Evolutionary conservation across 371 early-diverging fungal genomes (phyloP).

Genomic region (Mortierella sp.): DNA sequence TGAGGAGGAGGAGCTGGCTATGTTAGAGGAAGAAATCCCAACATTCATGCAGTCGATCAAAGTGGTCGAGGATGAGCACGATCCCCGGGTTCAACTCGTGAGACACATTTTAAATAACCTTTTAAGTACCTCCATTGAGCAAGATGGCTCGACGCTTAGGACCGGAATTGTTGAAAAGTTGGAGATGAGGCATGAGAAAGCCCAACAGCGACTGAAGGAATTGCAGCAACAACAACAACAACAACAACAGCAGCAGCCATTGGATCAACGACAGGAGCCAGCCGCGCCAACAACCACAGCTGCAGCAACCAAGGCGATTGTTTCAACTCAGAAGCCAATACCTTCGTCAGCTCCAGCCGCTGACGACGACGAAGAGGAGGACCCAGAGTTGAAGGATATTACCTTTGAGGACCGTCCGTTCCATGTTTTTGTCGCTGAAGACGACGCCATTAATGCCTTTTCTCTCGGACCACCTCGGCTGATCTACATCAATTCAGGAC

Average conservation of each 20-base stretch:
- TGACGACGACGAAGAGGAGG: slow-evolving; percentile 24
- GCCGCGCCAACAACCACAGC: neutral
- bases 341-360: neutral
- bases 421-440: slow-evolving; percentile 46
- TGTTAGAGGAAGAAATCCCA: slow-evolving; percentile 48
- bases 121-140: slow-evolving; percentile 37
- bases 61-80: slow-evolving; percentile 27
- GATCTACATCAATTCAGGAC: slow-evolving; percentile 62
- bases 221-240: slow-evolving; percentile 6
- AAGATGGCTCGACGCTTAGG: slow-evolving; percentile 46
- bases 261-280: neutral
- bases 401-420: slow-evolving; percentile 45
- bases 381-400: slow-evolving; percentile 26
- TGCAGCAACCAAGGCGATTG: slow-evolving; percentile 22
- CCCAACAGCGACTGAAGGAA: slow-evolving; percentile 21
- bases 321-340: slow-evolving; percentile 26
- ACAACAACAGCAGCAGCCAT: neutral
- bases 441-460: slow-evolving; percentile 43
- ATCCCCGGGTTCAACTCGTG: slow-evolving; percentile 30
- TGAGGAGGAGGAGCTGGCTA: slow-evolving; percentile 64
- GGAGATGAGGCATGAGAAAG: slow-evolving; percentile 35
- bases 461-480: slow-evolving; percentile 43
- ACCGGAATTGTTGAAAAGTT: slow-evolving; percentile 34
- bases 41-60: slow-evolving; percentile 25
- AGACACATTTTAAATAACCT: slow-evolving; percentile 42